Base-by-base conservation (phyloP, 768 basidiomycete genomes). In the Lactarius quietus region DNA sequence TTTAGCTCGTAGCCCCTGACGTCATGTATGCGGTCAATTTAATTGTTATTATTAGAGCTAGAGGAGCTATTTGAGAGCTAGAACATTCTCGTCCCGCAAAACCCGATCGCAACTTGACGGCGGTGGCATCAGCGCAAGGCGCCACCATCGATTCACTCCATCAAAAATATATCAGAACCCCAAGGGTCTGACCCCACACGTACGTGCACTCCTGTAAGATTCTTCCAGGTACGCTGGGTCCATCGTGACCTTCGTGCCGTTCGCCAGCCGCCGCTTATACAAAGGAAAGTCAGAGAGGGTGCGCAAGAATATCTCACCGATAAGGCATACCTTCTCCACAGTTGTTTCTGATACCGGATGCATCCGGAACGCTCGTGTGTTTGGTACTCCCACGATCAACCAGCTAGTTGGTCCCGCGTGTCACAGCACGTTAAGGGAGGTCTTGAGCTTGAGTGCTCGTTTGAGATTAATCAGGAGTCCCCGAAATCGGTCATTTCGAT, bases 1-100 rank as follows among this genome's bases (percentile, higher is more conserved):
- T 12, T 26, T n/a, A 26, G 23, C 23, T 7, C 6, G 35, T 51
- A 28, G 54, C 58, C 64, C 58, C 43, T 65, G 64, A 65, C 53
- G 64, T 65, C 64, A 65, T 54, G 12, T 36, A 33, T 9, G 15
- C n/a, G 33, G n/a, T 45, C 15, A 1, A 18, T 14, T 10, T n/a
- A 45, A 4, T 45, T n/a, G n/a, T 12, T 45, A 45, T 45, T 45
- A 45, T 45, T 41, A 41, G 23, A 23, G 51, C 23, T 18, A 52
- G n/a, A 9, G 9, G 48, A 51, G 48, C 48, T 36, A 36, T 12
- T 51, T 3, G 33, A 9, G 48, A 31, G 52, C 52, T 28, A 53
- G 52, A 53, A 29, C 31, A 33, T 6, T 35, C n/a, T 55, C 54
- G 31, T 23, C 54, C 31, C 54, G 28, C 18, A 12, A 15, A 48